Conservation (phyloP, 768 basidiomycete genomes). For the Botryobasidium botryosum region DNA sequence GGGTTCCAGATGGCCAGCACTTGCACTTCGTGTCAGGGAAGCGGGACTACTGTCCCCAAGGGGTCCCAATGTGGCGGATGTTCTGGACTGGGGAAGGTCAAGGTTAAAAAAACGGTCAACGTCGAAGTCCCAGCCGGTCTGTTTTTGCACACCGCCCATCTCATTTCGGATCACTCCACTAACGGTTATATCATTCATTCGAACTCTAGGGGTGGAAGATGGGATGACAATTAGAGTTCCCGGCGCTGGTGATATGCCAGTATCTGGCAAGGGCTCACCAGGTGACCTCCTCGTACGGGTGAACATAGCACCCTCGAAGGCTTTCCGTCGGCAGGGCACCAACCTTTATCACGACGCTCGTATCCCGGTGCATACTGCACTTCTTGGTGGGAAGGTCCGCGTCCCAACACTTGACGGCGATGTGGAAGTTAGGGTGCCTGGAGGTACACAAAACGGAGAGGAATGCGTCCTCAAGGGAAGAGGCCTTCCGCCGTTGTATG, state of each 20-base stretch:
- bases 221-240: slow-evolving; percentile 81
- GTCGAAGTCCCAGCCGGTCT: slow-evolving; percentile 75
- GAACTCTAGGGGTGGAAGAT: slow-evolving; percentile 68
- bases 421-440: slow-evolving; percentile 82
- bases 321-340: slow-evolving; percentile 78
- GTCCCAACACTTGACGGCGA: slow-evolving; percentile 93
- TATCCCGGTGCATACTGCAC: slow-evolving; percentile 78
- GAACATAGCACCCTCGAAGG: slow-evolving; percentile 63
- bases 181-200: not conserved
- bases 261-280: slow-evolving; percentile 54
- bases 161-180: not conserved
- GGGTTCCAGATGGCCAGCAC: slow-evolving; percentile 97
- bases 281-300: slow-evolving; percentile 85
- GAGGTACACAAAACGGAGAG: slow-evolving; percentile 91
- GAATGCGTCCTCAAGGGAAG: slow-evolving; percentile 87
- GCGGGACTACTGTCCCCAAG: slow-evolving; percentile 63
- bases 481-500: slow-evolving; percentile 52
- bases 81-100: slow-evolving; percentile 76
- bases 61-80: slow-evolving; percentile 66
- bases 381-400: slow-evolving; percentile 83
- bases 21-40: slow-evolving; percentile 66
- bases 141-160: slow-evolving; percentile 17
- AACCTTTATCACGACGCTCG: slow-evolving; percentile 81
- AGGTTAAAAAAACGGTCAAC: slow-evolving; percentile 54
- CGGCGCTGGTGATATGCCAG: slow-evolving; percentile 66